Conservation (phyloP, 108 stramenopile genomes). For the Cyclotella baltica region DNA sequence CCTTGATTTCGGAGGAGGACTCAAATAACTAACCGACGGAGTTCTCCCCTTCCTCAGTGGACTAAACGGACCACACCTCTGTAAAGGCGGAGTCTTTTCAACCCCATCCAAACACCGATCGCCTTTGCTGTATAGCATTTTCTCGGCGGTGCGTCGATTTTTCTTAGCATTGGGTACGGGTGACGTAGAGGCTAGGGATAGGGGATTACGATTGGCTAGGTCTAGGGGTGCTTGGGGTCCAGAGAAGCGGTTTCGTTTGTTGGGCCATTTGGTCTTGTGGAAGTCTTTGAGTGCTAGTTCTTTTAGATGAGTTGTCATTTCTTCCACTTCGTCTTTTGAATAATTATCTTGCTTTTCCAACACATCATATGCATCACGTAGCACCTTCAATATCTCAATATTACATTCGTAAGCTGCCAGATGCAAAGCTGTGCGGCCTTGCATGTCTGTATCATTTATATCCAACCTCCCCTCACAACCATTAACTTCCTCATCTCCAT, state of each 20-base stretch:
- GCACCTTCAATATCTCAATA: constrained; percentile 59
- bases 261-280: background rate
- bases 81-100: constrained; percentile 49
- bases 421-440: constrained; percentile 86
- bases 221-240: constrained; percentile 62
- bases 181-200: constrained; percentile 68
- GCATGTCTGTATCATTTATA: constrained; percentile 57
- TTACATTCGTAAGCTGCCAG: constrained; percentile 74
- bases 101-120: constrained; percentile 71
- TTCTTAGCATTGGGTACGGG: constrained; percentile 56
- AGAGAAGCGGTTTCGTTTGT: constrained; percentile 14
- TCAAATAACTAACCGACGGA: constrained; percentile 23
- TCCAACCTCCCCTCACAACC: constrained; percentile 16
- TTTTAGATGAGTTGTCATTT: background rate
- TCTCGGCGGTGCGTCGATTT: constrained; percentile 53
- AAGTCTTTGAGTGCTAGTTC: no score
- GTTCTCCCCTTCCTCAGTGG: constrained; percentile 1
- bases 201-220: constrained; percentile 70
- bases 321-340: constrained; percentile 9
- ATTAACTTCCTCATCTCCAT: background rate
- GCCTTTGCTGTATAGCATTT: constrained; percentile 60
- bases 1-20: constrained; percentile 38
- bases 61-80: constrained; percentile 42
- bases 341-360: background rate
- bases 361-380: constrained; percentile 43